phyloP scores from a whole-genome alignment of 108 stramenopile species.

The Cylindrotheca closterium region DNA sequence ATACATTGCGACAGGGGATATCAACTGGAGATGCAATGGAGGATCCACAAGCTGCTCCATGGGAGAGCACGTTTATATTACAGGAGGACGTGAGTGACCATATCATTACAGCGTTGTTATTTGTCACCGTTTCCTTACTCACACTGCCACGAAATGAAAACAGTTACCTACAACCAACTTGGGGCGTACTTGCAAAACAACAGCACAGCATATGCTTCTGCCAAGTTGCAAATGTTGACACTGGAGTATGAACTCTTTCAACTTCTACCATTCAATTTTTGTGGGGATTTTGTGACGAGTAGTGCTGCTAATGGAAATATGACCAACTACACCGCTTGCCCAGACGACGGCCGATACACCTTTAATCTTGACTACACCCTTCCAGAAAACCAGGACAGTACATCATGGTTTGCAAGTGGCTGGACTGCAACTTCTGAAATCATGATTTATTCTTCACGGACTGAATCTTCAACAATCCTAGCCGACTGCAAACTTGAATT shows the following conservation, averaged over 20 bases:
- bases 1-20: constrained; percentile 12
- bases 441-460: constrained; percentile 9
- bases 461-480: constrained; percentile 4
- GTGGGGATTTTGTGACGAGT: constrained; percentile 24
- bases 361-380: constrained; percentile 32
- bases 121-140: constrained; percentile 1
- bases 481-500: constrained; percentile 23
- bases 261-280: constrained; percentile 27
- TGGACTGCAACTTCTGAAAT: constrained; percentile 27
- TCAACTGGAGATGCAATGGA: constrained; percentile 29
- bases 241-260: constrained; percentile 32
- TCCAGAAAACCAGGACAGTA: constrained; percentile 25
- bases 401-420: constrained; percentile 42
- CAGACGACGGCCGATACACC: constrained; percentile 28
- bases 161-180: constrained; percentile 28
- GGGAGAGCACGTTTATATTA: constrained; percentile 16
- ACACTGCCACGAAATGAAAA: not conserved
- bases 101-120: not conserved
- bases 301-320: not conserved
- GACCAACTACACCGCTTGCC: constrained; percentile 17
- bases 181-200: constrained; percentile 6
- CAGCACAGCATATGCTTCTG: constrained; percentile 27
- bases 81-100: constrained; percentile 27
- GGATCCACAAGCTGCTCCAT: constrained; percentile 14
- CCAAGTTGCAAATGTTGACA: constrained; percentile 29